Evolutionary conservation across 805 yeast genomes (phyloP).

Genomic region (Metschnikowia lachancei): DNA sequence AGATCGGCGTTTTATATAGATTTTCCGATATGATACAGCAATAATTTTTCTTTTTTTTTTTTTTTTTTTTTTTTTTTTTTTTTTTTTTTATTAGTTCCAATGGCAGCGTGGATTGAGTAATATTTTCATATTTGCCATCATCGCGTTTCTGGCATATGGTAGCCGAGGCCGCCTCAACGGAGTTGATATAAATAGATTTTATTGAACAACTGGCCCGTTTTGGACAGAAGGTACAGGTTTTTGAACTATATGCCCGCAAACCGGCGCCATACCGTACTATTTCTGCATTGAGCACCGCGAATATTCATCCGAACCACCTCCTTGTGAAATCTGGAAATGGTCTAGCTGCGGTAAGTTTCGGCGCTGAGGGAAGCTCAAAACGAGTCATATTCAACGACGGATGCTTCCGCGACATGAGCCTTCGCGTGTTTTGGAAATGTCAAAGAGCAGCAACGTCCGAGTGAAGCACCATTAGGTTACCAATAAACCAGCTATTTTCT

Average conservation of each 20-base stretch:
- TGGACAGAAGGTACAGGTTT: neutral
- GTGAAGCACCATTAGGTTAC: too few relatives aligned
- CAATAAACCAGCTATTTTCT: too few relatives aligned
- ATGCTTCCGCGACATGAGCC: slow-evolving; percentile 1
- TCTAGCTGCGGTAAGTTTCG: neutral
- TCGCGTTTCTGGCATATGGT: neutral
- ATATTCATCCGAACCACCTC: neutral
- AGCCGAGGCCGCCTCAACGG: neutral
- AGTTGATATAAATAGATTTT: slow-evolving; percentile 2
- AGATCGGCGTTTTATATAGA: slow-evolving; percentile 11
- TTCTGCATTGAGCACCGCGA: neutral
- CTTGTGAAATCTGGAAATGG: neutral
- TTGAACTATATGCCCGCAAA: neutral
- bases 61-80: neutral
- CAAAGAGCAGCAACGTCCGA: neutral
- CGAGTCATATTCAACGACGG: neutral
- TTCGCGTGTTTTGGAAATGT: neutral
- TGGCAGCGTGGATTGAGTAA: neutral
- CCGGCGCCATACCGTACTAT: neutral
- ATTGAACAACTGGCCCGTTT: neutral
- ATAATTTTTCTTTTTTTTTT: neutral
- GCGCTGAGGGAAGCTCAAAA: too few relatives aligned
- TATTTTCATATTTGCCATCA: neutral
- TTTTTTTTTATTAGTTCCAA: neutral
- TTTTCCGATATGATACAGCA: neutral